Conservation (phyloP, 225 moss, liverwort and hornwort genomes). For the Polytrichum formosum region DNA sequence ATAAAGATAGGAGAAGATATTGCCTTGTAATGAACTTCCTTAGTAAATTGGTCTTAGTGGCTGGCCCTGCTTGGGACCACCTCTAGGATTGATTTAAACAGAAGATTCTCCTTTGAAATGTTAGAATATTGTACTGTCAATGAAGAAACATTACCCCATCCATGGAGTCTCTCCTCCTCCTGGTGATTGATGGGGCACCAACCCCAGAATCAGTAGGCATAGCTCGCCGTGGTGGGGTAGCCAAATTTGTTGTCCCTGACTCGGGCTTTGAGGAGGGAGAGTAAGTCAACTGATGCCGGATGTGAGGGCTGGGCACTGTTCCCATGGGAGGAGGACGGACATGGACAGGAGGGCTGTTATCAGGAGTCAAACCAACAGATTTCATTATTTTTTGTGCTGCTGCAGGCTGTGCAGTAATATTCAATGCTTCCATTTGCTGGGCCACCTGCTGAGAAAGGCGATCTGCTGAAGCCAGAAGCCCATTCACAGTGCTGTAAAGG, state of each 20-base stretch:
- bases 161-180: conserved; percentile 97
- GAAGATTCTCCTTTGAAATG: too few relatives aligned
- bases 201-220: conserved; percentile 55
- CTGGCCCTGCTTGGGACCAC: too few relatives aligned
- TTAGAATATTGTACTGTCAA: background rate
- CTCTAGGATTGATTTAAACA: too few relatives aligned
- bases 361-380: conserved; percentile 68
- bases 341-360: conserved; percentile 35
- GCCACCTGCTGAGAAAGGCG: conserved; percentile 72
- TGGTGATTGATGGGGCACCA: conserved; percentile 65
- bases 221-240: conserved; percentile 51
- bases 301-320: conserved; percentile 28
- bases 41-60: too few relatives aligned
- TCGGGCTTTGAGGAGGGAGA: conserved; percentile 56
- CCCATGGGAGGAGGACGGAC: conserved; percentile 32
- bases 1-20: too few relatives aligned
- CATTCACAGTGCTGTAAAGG: conserved; percentile 94
- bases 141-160: conserved; percentile 63
- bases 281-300: conserved; percentile 58
- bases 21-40: too few relatives aligned
- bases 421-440: conserved; percentile 80
- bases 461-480: conserved; percentile 89
- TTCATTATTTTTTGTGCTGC: conserved; percentile 64
- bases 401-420: conserved; percentile 64
- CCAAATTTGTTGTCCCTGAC: conserved; percentile 31